phyloP scores from a whole-genome alignment of 2,329 filamentous ascomycete genomes.

The Pestalotiopsis sp. region DNA sequence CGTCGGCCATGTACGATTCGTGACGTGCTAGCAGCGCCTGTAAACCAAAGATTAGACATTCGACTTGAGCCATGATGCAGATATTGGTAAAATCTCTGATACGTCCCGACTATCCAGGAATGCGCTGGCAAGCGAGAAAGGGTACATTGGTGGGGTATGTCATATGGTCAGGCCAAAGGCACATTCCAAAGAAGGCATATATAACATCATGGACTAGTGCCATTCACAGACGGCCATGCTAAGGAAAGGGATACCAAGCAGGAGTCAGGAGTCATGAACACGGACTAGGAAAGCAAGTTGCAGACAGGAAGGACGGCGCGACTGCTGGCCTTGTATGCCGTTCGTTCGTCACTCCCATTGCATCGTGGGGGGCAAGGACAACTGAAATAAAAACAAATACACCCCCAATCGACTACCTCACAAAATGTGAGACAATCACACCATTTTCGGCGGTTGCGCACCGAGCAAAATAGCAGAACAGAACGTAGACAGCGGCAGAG shows the following conservation, averaged over 20 bases:
- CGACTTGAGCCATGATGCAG: conserved; percentile 30
- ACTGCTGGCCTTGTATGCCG: neutral
- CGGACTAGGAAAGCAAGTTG: neutral
- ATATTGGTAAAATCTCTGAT: neutral
- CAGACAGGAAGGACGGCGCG: neutral
- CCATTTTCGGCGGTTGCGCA: conserved; percentile 8
- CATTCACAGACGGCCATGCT: neutral
- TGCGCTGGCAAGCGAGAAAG: conserved; percentile 21
- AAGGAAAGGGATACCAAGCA: neutral
- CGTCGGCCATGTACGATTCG: conserved; percentile 92
- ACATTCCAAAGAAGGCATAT: conserved; percentile 2
- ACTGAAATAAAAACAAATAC: conserved; percentile 1
- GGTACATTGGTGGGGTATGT: neutral
- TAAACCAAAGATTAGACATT: conserved; percentile 71
- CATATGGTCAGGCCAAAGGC: neutral
- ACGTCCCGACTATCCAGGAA: conserved; percentile 8
- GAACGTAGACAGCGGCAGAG: neutral
- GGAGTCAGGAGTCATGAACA: neutral
- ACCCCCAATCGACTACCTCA: neutral
- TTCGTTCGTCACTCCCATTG: neutral
- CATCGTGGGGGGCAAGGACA: neutral
- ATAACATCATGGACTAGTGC: neutral
- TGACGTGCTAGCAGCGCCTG: conserved; percentile 91
- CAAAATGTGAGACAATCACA: conserved; percentile 3
- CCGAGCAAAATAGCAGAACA: neutral